Base-by-base conservation (phyloP, 768 basidiomycete species). In the Fibroporia radiculosa region DNA sequence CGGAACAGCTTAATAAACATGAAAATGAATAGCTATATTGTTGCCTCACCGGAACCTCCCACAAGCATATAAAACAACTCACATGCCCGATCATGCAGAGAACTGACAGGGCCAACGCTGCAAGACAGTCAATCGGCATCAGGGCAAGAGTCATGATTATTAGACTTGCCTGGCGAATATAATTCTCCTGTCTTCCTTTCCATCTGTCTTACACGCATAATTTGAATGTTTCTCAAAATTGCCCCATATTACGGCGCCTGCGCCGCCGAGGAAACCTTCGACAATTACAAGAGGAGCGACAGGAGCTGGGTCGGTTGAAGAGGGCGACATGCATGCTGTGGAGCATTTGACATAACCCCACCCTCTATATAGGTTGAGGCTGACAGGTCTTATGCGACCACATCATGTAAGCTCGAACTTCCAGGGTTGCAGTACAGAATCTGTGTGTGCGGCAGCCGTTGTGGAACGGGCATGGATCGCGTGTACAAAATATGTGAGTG, bases 1-100 rank as follows among this genome's bases (percentile, higher is more conserved):
- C 3, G n/a, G n/a, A n/a, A 23, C 14, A 4, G 26, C 19, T 3
- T 8, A 22, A 40, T 24, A 48, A 25, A 3, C 22, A 20, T 12
- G n/a, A n/a, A 7, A 28, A 3, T 25, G 8, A 13, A n/a, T 39
- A 7, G 19, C 7, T 2, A 34, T 39, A 37, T 29, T 6, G n/a
- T n/a, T 3, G 3, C 32, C 61, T 34, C 39, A 68, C 68, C 72
- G 44, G 58, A 69, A 3, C 73, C 74, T 6, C 75, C 75, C 19
- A 60, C 48, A 10, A 77, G 49, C 6, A 64, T 58, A 50, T 72
- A 73, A 57, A 66, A 75, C 8, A 74, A 55, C 50, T 76, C 73
- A 53, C 74, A 75, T 12, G 74, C 74, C 32, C 74, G 54, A 50
- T 77, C 75, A 44, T 75, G 74, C 36, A 77, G 48, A 1, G 72